These are phyloP conservation scores for Actinomucor elegans DNA, from an alignment of 371 early-diverging fungal species.

Conservation along the genomic window DNA sequence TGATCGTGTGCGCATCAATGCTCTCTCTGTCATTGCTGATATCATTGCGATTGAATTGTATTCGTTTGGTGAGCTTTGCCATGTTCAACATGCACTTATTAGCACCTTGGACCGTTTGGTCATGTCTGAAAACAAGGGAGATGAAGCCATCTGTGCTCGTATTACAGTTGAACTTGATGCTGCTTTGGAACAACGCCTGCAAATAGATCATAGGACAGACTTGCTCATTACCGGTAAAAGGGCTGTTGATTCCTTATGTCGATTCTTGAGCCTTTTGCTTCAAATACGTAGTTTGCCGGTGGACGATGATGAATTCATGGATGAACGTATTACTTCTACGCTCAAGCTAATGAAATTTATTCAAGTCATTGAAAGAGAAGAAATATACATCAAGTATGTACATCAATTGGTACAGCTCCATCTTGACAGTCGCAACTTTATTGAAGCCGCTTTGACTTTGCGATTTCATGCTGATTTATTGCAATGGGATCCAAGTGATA, in stretches of 20 bases:
- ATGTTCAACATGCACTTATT: conserved; percentile 60
- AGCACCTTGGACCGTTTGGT: conserved; percentile 64
- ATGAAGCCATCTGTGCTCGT: conserved; percentile 36
- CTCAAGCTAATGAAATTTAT: conserved; percentile 68
- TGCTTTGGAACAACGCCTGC: conserved; percentile 30
- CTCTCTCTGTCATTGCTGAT: conserved; percentile 59
- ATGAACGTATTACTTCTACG: conserved; percentile 64
- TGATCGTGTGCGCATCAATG: conserved; percentile 54
- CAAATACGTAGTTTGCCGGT: conserved; percentile 59
- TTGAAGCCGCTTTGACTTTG: conserved; percentile 73
- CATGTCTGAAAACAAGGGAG: conserved; percentile 60
- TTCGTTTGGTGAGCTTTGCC: conserved; percentile 46
- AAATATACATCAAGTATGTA: conserved; percentile 73
- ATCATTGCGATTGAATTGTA: conserved; percentile 65
- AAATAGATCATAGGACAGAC: conserved; percentile 16
- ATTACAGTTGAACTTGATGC: conserved; percentile 32
- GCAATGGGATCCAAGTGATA: conserved; percentile 58
- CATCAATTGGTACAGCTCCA: conserved; percentile 68
- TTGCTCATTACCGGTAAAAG: conserved; percentile 26
- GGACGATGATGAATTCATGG: conserved; percentile 62
- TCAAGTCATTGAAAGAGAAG: conserved; percentile 60
- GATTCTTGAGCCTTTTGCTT: conserved; percentile 57
- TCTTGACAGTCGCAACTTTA: conserved; percentile 54
- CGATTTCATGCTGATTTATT: conserved; percentile 71
- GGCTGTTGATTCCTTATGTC: conserved; percentile 56